Percentiles rank a stretch among this genome's conserved stretches.
These are phyloP conservation scores for Fragaria nilgerrensis DNA, from an alignment of 306 rosid genomes.

Conservation along the genomic window DNA sequence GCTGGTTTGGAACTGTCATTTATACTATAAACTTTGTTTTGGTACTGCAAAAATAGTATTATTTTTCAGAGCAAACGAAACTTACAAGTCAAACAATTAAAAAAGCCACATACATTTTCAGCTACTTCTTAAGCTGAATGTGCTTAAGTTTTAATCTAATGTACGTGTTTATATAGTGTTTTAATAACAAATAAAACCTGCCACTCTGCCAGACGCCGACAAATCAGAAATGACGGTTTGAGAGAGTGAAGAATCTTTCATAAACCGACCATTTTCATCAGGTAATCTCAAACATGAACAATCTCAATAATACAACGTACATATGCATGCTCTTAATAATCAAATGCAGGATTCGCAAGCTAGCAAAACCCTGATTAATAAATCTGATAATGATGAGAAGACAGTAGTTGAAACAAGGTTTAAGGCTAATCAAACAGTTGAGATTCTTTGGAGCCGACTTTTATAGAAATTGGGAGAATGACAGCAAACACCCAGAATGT, in stretches of 20 bases:
- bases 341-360: not conserved
- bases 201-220: constrained; percentile 50
- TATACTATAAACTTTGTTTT: not conserved
- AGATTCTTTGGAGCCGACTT: constrained; percentile 56
- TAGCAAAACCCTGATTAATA: constrained; percentile 7
- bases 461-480: constrained; percentile 55
- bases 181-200: constrained; percentile 7
- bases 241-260: constrained; percentile 26
- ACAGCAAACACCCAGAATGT: constrained; percentile 60
- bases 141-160: constrained; percentile 7
- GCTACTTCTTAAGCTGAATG: constrained; percentile 28
- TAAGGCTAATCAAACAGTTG: constrained; percentile 39
- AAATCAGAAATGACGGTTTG: constrained; percentile 52
- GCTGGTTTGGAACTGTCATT: constrained; percentile 3
- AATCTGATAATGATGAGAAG: constrained; percentile 21
- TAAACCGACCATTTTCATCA: constrained; percentile 43
- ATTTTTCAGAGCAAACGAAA: constrained; percentile 12
- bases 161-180: not conserved
- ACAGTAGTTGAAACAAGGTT: constrained; percentile 39
- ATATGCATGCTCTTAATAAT: not conserved
- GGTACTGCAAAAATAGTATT: constrained; percentile 11
- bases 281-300: constrained; percentile 44
- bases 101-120: constrained; percentile 19
- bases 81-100: constrained; percentile 52
- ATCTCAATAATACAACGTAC: constrained; percentile 8